Evolutionary conservation across 305 asterid genomes (phyloP), one percentile per base, ranked within the genome.

Genomic region (Stenogyne calaminthoides): DNA sequence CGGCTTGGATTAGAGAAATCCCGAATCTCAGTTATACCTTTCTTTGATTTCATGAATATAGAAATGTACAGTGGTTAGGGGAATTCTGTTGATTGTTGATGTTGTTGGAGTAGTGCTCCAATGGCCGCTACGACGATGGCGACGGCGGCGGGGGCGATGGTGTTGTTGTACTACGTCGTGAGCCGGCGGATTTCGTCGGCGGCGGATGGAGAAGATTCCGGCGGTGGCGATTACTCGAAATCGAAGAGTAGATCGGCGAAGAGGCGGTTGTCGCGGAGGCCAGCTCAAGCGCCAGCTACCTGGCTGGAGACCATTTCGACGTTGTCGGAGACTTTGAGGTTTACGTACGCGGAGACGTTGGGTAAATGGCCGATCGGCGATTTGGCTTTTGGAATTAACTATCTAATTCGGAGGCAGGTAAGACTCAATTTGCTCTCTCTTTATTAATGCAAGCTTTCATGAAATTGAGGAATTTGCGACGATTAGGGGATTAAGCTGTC

Each of bases 331-430:
- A 92, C 98, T 54, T 84, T 92, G 74, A 87, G 90, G 82, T 92
- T 92, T 80, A 92, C 92, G 40, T 92, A 90, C 78, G 79, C 92
- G 67, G 98, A 92, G 84, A 90, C 98, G 22, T 77, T 92, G 27
- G 98, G 97, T 78, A 92, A 92, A 78, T 92, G 98, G 98, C 96
- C 96, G 74, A 90, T 92, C 81, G 97, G 87, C 39, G 98, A 92
- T 82, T 86, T 92, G 77, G 96, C 96, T 65, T 90, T 92, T 61
- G 98, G 98, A 46, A 90, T 92, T 78, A 92, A 90, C 73, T 92
- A 86, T 83, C 88, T 87, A 39, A 90, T 92, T 54, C 82, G 89
- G 70, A 86, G 97, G 83, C 96, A 92, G 97, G 98, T 90, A 59
- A 69, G 84, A 40, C 54, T 51, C 51, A 22, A 54, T 42, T 49